Base-by-base conservation (phyloP, 371 early-diverging fungal genomes). In the Paraphysoderma sedebokerense region DNA sequence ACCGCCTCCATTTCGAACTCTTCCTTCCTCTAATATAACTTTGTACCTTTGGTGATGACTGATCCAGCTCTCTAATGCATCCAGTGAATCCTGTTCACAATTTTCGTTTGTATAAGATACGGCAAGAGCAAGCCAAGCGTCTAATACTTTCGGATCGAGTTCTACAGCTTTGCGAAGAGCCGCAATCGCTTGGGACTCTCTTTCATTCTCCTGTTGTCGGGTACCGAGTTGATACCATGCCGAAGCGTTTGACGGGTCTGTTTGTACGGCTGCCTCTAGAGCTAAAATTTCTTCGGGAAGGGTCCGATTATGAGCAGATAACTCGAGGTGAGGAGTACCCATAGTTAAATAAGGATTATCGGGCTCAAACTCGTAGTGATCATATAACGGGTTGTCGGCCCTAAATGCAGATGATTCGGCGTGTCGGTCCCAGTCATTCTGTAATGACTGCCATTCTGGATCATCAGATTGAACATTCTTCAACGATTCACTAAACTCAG, bases 91-190 rank as follows among this genome's bases (percentile, higher is more conserved):
- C 32, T 72, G 69, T 38, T 76, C 68, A 51, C 74, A 79, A 45
- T 75, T 75, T 56, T 97, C 95, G 55, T 97, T 97, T 9, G 90
- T 87, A 62, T 91, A 93, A 3, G 83, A 82, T 13, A 95, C 91
- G 4, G 96, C 79, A 36, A 97, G 63, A 3, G 81, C 87, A 13
- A 90, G 60, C 74, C 83, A 83, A 15, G 83, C 82, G 46, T 86
- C 82, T 26, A 79, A 51, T 17, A 71, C 55, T 17, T 59, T 51
- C 0, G 90, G 83, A 49, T 90, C 76, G n/a, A 81, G 51, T 23
- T 67, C 60, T 3, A 84, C 75, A 3, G 90, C 85, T 45, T 79
- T 77, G 23, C 78, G 71, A 28, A 97, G 60, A 0, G 95, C 89
- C 0, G 86, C 81, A 51, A 97, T 89, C 0, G 97, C 93, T 7